Evolutionary conservation across 106 monocot genomes (phyloP).

Genomic region (Hemerocallis citrina): DNA sequence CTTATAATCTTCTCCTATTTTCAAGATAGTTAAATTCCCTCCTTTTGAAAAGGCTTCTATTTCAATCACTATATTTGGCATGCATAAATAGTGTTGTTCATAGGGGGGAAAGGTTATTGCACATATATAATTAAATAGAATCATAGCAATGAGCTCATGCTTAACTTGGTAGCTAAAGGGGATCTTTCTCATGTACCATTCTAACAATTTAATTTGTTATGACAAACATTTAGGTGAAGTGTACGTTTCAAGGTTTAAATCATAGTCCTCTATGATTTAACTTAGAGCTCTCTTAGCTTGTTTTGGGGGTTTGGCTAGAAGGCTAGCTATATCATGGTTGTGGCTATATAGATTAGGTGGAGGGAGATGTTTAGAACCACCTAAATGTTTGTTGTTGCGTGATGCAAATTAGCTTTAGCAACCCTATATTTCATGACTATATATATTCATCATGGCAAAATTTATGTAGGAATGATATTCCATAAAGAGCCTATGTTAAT

Average conservation of each 20-base stretch:
- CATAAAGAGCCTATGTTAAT: too few relatives aligned
- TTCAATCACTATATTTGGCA: too few relatives aligned
- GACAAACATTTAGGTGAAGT: slow-evolving; percentile 8
- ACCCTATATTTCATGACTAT: too few relatives aligned
- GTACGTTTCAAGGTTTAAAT: neutral
- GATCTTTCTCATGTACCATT: slow-evolving; percentile 1
- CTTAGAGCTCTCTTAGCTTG: neutral
- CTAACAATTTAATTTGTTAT: neutral
- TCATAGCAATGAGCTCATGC: neutral
- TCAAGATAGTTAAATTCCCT: neutral
- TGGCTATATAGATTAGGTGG: neutral
- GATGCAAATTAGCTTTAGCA: too few relatives aligned
- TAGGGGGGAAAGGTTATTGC: too few relatives aligned
- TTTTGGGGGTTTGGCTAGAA: slow-evolving; percentile 7
- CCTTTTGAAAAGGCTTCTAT: too few relatives aligned
- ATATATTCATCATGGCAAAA: slow-evolving; percentile 1
- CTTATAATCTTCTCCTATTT: neutral
- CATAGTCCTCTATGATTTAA: neutral
- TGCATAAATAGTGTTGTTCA: too few relatives aligned
- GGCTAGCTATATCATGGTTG: slow-evolving; percentile 1
- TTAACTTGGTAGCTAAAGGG: slow-evolving; percentile 11
- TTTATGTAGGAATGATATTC: neutral
- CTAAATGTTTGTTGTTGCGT: too few relatives aligned
- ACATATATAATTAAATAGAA: neutral
- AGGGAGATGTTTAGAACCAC: neutral